Conservation (phyloP, 495 filamentous ascomycete genomes). For the Elaphomyces granulatus region DNA sequence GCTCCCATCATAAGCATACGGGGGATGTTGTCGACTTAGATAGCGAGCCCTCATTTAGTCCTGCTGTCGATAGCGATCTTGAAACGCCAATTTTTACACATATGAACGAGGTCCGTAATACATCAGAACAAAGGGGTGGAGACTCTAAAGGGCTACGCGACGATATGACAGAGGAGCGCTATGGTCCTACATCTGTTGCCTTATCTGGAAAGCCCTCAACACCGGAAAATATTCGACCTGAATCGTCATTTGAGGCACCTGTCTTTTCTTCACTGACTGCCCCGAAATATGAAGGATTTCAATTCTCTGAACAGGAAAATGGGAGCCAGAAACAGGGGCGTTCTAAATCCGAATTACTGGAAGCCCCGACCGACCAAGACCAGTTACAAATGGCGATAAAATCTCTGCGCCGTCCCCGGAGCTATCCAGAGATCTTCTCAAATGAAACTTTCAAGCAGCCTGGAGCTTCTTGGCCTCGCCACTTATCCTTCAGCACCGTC, state of each 20-base stretch:
- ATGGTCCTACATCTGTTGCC: not conserved
- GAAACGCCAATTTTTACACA: conserved; percentile 6
- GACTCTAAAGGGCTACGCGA: not conserved
- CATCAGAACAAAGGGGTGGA: not conserved
- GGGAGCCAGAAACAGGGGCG: conserved; percentile 21
- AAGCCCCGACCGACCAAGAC: conserved; percentile 21
- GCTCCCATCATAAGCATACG: conserved; percentile 32
- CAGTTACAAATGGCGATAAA: conserved; percentile 17
- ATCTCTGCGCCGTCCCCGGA: conserved; percentile 32
- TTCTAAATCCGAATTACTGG: conserved; percentile 21
- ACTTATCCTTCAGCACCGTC: conserved; percentile 79
- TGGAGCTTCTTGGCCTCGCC: conserved; percentile 48
- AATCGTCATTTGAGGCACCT: conserved; percentile 9
- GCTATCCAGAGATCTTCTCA: conserved; percentile 21
- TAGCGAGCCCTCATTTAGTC: conserved; percentile 16
- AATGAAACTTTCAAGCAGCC: conserved; percentile 13
- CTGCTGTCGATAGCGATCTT: conserved; percentile 22
- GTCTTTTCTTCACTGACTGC: conserved; percentile 7
- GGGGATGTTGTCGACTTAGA: conserved; percentile 26
- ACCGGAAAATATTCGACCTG: not conserved
- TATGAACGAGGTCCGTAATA: not conserved
- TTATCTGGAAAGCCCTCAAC: not conserved
- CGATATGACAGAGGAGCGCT: not conserved
- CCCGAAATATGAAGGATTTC: conserved; percentile 7
- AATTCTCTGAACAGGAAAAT: conserved; percentile 10